Conservation (phyloP, 768 basidiomycete genomes). For the Termitomyces sp. region DNA sequence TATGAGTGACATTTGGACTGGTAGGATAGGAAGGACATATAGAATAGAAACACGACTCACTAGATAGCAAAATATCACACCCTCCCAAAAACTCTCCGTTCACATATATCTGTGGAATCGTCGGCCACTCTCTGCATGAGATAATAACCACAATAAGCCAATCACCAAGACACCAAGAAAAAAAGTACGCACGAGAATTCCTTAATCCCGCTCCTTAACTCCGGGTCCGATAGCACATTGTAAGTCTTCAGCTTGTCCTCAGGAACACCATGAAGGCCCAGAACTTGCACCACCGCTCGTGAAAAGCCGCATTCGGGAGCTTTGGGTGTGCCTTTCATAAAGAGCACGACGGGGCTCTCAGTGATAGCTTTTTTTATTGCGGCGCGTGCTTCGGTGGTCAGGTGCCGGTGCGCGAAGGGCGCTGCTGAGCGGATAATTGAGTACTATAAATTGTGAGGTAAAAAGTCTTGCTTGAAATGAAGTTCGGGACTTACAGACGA, state of each 20-base stretch:
- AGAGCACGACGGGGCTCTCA: slow-evolving; percentile 81
- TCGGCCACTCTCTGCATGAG: slow-evolving; percentile 86
- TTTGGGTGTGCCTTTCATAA: slow-evolving; percentile 96
- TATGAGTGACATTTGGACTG: slow-evolving; percentile 3
- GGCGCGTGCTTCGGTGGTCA: slow-evolving; percentile 61
- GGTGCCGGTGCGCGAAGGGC: slow-evolving; percentile 37
- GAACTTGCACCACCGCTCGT: slow-evolving; percentile 86
- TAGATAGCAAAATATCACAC: slow-evolving; percentile 90
- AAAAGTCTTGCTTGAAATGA: background rate
- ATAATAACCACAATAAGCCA: background rate
- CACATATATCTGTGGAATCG: slow-evolving; percentile 93
- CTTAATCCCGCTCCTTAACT: slow-evolving; percentile 86
- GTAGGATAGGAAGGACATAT: background rate
- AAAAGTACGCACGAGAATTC: slow-evolving; percentile 85
- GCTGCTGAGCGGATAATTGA: slow-evolving; percentile 29
- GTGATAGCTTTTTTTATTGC: slow-evolving; percentile 74
- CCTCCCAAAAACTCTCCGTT: slow-evolving; percentile 96
- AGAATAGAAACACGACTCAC: slow-evolving; percentile 48
- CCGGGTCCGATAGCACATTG: slow-evolving; percentile 84
- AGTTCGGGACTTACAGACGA: slow-evolving; percentile 35
- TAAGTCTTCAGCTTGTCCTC: slow-evolving; percentile 83
- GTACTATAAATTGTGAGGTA: slow-evolving; percentile 20
- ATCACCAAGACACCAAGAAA: background rate
- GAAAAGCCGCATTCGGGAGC: slow-evolving; percentile 94
- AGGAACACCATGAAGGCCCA: slow-evolving; percentile 82